Evolutionary conservation across 768 basidiomycete genomes (phyloP), one percentile per base, ranked within the genome.

Genomic region (Naganishia vaughanmartiniae): DNA sequence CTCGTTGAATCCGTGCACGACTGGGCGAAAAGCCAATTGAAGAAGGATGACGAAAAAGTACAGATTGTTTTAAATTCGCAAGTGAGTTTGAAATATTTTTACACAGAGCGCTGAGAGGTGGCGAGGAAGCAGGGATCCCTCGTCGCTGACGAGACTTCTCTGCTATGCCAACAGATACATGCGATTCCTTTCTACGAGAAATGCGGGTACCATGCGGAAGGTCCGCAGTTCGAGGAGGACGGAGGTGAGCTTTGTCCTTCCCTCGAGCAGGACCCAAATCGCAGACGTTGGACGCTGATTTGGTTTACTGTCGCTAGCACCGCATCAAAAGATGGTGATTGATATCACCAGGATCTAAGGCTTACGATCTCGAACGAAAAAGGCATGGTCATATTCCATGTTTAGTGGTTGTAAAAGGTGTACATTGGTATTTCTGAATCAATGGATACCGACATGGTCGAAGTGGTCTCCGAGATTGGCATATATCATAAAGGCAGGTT

Each of bases 131-230:
- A 54, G 10, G 5, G 5, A 9, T n/a, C n/a, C n/a, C n/a, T n/a
- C n/a, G 15, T 24, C 10, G 28, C 53, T 54, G 12, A 54, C 48
- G 15, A 24, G 28, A 24, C 17, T 24, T 54, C 30, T 4, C 1
- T 30, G 3, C 7, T 17, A 12, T 26, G n/a, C 17, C 7, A 24
- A n/a, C 24, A 73, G 70, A 63, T 70, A 39, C 70, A 76, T 24
- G 76, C 76, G 31, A 72, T 78, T 28, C 70, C 74, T n/a, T 78
- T 77, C 39, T 80, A 80, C 68, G 66, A 65, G n/a, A 75, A 70
- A 67, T 31, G 75, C 42, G 79, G 79, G 6, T 80, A 77, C 72
- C 65, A 63, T 1, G n/a, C 73, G 7, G 74, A 74, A 54, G 79
- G 79, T 0, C 71, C 71, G 14, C 70, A 70, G 46, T 80, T 78